Evolutionary conservation across 441 rosid species (phyloP).

Genomic region (Melastoma candidum): DNA sequence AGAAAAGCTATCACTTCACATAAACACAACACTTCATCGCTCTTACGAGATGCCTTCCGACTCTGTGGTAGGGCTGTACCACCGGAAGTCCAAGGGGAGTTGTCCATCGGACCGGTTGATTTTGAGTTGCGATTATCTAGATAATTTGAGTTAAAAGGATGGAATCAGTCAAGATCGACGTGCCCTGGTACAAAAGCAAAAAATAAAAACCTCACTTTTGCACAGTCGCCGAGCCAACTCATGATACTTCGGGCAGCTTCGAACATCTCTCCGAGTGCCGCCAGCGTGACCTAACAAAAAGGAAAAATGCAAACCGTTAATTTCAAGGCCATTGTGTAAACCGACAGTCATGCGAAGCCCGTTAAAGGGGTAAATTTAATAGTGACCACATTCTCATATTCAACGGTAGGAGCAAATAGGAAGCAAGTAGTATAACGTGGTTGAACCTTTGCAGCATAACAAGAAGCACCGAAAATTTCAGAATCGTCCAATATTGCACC

Average conservation of each 20-base stretch:
- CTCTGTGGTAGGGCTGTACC: slow-evolving; percentile 84
- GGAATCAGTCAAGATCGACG: neutral
- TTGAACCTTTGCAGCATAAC: slow-evolving; percentile 80
- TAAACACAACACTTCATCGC: neutral
- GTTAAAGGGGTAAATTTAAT: no score
- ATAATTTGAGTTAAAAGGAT: slow-evolving; percentile 4
- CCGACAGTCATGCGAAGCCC: no score
- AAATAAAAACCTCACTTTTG: slow-evolving; percentile 39
- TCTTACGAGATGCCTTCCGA: slow-evolving; percentile 72
- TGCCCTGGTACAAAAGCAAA: neutral
- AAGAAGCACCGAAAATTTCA: slow-evolving; percentile 63
- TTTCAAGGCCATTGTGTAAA: no score
- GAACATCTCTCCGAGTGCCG: slow-evolving; percentile 87
- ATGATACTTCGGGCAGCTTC: slow-evolving; percentile 93
- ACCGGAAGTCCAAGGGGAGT: slow-evolving; percentile 99
- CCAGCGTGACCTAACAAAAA: slow-evolving; percentile 62
- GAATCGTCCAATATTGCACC: slow-evolving; percentile 82
- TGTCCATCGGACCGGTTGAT: slow-evolving; percentile 83
- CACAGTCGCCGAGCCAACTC: slow-evolving; percentile 97
- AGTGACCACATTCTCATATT: no score
- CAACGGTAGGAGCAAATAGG: no score
- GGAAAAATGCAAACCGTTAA: neutral
- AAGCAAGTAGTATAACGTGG: no score
- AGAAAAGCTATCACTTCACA: neutral
- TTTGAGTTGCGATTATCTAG: slow-evolving; percentile 77